Conservation (phyloP, 1,139 yeast genomes). For the Suhomyces panamericanus region DNA sequence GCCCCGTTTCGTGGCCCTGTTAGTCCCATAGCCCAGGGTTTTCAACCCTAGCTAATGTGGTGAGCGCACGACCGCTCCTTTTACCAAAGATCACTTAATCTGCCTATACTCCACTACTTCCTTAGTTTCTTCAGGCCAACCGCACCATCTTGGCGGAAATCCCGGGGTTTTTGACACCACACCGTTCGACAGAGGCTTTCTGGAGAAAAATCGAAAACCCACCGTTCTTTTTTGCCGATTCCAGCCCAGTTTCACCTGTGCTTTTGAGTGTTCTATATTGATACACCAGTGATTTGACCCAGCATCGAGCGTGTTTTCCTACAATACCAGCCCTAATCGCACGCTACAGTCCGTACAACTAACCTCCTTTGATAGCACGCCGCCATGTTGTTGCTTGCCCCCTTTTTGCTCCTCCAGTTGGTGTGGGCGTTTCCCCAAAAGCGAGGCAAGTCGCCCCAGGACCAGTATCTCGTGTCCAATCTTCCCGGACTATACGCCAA, state of each 20-base stretch:
- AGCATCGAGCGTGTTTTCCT: no score
- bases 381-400: slow-evolving; percentile 1
- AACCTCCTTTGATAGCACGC: background rate
- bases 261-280: no score
- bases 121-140: background rate
- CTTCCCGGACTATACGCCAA: slow-evolving; percentile 45
- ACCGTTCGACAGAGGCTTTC: background rate
- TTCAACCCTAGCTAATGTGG: background rate
- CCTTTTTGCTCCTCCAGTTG: slow-evolving; percentile 10
- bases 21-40: no score
- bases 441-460: slow-evolving; percentile 18
- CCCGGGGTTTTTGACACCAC: background rate
- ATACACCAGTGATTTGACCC: no score
- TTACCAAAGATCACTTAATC: background rate
- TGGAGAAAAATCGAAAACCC: background rate
- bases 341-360: no score
- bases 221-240: background rate
- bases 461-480: slow-evolving; percentile 34
- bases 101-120: background rate
- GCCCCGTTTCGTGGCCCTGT: no score
- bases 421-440: slow-evolving; percentile 26
- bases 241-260: background rate
- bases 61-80: background rate
- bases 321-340: no score
- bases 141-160: background rate